Evolutionary conservation across 2,329 filamentous ascomycete genomes (phyloP), one percentile per base, ranked within the genome.

Genomic region (Didymella lethalis): DNA sequence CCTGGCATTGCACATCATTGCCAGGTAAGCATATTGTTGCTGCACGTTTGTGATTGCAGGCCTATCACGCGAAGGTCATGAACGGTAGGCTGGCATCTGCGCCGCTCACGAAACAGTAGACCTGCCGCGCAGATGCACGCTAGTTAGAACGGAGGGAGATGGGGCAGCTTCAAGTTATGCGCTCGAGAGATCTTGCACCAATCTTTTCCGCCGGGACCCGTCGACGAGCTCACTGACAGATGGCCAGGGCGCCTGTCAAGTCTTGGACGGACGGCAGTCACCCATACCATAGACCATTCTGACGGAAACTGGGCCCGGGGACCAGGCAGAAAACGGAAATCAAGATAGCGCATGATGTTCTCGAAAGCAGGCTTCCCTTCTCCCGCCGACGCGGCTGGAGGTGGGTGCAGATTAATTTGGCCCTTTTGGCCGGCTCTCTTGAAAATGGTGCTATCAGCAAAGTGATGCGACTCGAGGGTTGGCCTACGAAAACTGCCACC

Each of bases 401-500:
- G 50, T 65, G 63, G 46, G 54, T 54, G 68, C 52, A 67, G 63
- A 63, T 70, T 66, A 64, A 64, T 68, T 64, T 59, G 62, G 62
- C 55, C 48, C 26, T 49, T 48, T 29, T 58, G 47, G 45, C 69
- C 72, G 73, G 65, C 68, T 67, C 44, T 41, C 40, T 68, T 66
- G 41, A 64, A 40, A 29, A n/a, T 47, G 57, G 61, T 54, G 49
- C 47, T 61, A 57, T 57, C 61, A 66, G 58, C 59, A 62, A 64
- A 66, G 68, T 67, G 67, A 69, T 73, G 70, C 75, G 72, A 68
- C 67, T 74, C 66, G 64, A 71, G 62, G 63, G 59, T 60, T 57
- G 55, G 52, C 40, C 50, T 46, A 47, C 40, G 64, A 67, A 62
- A 65, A 56, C 53, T 58, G 66, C 64, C 55, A 63, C 62, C 59